These are phyloP conservation scores for Amphirosellinia nigrospora DNA, from an alignment of 495 filamentous ascomycete genomes.

Conservation along the genomic window DNA sequence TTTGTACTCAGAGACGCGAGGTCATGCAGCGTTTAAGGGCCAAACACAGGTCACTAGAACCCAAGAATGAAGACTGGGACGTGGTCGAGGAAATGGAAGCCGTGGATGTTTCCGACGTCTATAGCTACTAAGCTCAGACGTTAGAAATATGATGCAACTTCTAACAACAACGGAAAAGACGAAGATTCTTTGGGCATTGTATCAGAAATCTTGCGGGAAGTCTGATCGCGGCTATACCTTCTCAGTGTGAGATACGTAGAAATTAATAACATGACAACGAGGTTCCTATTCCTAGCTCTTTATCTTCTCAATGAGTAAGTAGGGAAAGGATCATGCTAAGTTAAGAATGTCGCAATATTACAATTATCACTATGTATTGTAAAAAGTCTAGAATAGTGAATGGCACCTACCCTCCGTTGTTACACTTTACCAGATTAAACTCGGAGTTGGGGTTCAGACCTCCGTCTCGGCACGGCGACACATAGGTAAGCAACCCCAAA, in stretches of 20 bases:
- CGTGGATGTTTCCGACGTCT: not conserved
- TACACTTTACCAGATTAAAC: constrained; percentile 2
- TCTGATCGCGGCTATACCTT: not conserved
- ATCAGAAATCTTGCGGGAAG: not conserved
- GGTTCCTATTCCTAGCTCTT: not conserved
- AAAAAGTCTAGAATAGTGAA: not conserved
- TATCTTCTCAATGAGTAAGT: not conserved
- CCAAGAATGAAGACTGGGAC: not conserved
- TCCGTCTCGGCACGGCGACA: constrained; percentile 16
- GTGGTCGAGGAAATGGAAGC: not conserved
- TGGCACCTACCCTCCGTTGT: constrained; percentile 1
- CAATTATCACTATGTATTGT: not conserved
- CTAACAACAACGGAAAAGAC: not conserved
- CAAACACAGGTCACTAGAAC: not conserved
- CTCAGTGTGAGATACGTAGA: not conserved
- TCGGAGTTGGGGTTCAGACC: constrained; percentile 3
- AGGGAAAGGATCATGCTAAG: not conserved
- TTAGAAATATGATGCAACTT: not conserved
- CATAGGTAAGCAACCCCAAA: constrained; percentile 1
- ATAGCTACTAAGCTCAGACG: not conserved
- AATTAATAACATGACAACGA: not conserved
- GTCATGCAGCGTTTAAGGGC: no score
- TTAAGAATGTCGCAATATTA: not conserved
- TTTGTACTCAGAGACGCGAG: no score
- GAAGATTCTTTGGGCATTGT: not conserved